Base-by-base conservation (phyloP, 2,329 filamentous ascomycete species). In the Endothia cerciana region DNA sequence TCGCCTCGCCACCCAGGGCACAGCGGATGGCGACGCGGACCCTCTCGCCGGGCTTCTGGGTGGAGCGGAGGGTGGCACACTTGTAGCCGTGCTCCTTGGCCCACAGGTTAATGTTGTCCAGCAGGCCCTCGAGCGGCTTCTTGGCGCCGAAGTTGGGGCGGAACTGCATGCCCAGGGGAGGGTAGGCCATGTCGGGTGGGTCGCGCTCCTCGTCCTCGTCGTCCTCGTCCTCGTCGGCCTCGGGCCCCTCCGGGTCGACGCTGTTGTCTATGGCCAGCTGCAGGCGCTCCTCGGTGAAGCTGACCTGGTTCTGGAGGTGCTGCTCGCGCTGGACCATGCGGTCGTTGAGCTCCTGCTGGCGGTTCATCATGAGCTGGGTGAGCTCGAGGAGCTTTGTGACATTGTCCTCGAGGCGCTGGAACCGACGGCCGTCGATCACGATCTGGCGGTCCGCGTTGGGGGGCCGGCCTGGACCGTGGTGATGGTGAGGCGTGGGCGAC, bases 281-380 rank as follows among this genome's bases (percentile, higher is more conserved):
- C 22, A 65, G 59, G 8, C 67, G 67, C 41, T 58, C 55, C 59
- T 65, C 67, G 62, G 60, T 60, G 56, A 64, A 67, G 22, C 51
- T 62, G 62, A 65, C 60, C 59, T 67, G 60, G 28, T 63, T 62
- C 62, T 69, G 65, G 4, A 69, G 67, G 22, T 30, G 55, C 59
- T 69, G 59, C 17, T 67, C 65, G 41, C 67, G 67, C 60, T 57
- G 64, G 45, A 67, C 51, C 58, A 61, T 58, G 36, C 63, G 63
- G 60, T 69, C 67, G 65, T 69, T 69, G 55, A 69, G 67, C 65
- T 69, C 67, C 59, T 67, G 53, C 62, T 69, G 67, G 41, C 67
- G 67, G 62, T 69, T 69, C 64, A 69, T 66, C 67, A 69, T 69
- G 56, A 69, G 67, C 62, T 69, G 67, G n/a, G 67, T 69, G n/a